These are phyloP conservation scores for Cytospora paraplurivora DNA, from an alignment of 2,329 filamentous ascomycete genomes.

Conservation along the genomic window DNA sequence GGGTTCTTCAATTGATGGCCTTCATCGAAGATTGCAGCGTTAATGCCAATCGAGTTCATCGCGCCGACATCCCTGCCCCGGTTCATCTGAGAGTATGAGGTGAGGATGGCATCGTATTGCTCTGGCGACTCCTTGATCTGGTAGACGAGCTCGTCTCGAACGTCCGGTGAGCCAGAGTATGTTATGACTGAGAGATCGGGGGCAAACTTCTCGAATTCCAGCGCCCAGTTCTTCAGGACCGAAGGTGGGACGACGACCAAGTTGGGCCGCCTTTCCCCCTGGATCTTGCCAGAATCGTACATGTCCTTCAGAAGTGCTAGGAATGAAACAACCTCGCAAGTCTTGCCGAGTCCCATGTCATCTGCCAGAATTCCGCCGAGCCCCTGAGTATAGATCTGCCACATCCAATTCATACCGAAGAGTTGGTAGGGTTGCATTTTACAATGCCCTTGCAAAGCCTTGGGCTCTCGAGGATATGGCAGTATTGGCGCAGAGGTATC, in stretches of 20 bases:
- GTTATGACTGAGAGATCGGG: constrained; percentile 75
- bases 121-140: constrained; percentile 65
- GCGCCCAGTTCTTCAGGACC: constrained; percentile 93
- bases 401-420: constrained; percentile 93
- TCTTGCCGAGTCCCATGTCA: constrained; percentile 97
- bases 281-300: constrained; percentile 40
- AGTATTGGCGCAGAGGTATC: constrained; percentile 41
- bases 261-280: constrained; percentile 63
- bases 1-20: constrained; percentile 92
- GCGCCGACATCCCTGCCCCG: constrained; percentile 53
- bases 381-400: constrained; percentile 75
- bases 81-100: constrained; percentile 62
- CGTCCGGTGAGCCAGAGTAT: constrained; percentile 65
- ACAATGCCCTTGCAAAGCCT: constrained; percentile 74
- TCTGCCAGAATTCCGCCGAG: constrained; percentile 92
- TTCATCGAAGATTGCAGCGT: constrained; percentile 81
- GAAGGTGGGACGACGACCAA: constrained; percentile 90
- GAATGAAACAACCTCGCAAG: constrained; percentile 92
- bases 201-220: constrained; percentile 87
- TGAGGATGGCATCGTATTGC: constrained; percentile 64
- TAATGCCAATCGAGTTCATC: constrained; percentile 51
- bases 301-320: constrained; percentile 79
- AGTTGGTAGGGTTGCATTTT: constrained; percentile 91
- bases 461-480: constrained; percentile 65
- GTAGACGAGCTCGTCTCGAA: constrained; percentile 68